A percentile compares a stretch with the other conserved stretches of the same genome.
Conservation (phyloP, 2,329 filamentous ascomycete species). For the Cytospora chrysosperma region DNA sequence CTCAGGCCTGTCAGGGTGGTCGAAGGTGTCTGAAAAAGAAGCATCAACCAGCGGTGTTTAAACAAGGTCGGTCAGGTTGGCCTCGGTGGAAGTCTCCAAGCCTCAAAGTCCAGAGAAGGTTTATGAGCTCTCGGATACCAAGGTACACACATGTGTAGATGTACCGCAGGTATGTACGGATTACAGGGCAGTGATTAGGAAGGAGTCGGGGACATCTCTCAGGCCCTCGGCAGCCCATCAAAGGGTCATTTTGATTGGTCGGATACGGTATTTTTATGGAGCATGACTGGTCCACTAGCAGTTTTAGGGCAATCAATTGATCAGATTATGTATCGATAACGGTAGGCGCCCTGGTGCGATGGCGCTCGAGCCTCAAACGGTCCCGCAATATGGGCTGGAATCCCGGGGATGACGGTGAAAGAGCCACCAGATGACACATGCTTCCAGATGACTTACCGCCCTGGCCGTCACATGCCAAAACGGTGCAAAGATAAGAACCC, state of each 20-base stretch:
- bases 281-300: background rate
- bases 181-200: background rate
- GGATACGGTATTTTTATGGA: background rate
- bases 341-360: background rate
- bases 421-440: background rate
- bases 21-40: background rate
- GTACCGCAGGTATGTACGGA: too few species aligned
- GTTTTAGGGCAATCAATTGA: conserved; percentile 3
- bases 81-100: too few species aligned
- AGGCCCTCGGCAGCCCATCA: background rate
- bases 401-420: background rate
- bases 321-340: conserved; percentile 25
- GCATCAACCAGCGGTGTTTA: too few species aligned
- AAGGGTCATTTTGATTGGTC: conserved; percentile 4
- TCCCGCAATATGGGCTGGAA: background rate
- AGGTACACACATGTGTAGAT: too few species aligned
- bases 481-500: background rate
- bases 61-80: too few species aligned
- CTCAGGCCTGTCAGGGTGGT: background rate
- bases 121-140: too few species aligned
- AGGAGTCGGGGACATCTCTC: background rate
- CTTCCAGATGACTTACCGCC: background rate
- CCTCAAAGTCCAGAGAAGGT: too few species aligned
- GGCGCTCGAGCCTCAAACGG: background rate
- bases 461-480: conserved; percentile 16